phyloP scores from a whole-genome alignment of 2,329 filamentous ascomycete species.

The Aspergillus fructus region DNA sequence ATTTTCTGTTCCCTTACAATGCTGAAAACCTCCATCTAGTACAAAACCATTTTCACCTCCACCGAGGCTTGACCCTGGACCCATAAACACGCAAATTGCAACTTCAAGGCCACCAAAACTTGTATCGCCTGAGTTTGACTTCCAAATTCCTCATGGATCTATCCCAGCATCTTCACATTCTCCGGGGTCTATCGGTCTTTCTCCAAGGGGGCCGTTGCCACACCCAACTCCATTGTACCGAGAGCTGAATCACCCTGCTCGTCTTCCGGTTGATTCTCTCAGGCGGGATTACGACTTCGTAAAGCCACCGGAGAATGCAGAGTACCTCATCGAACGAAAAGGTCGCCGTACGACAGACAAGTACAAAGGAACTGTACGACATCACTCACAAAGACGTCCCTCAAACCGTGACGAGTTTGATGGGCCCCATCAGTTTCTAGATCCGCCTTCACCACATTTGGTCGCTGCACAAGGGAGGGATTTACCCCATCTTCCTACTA shows the following conservation, averaged over 20 bases:
- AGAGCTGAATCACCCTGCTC: slow-evolving; percentile 35
- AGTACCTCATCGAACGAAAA: slow-evolving; percentile 38
- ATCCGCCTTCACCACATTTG: slow-evolving; percentile 68
- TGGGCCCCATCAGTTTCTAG: slow-evolving; percentile 78
- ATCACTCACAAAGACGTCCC: slow-evolving; percentile 61
- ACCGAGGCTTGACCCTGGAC: slow-evolving; percentile 25
- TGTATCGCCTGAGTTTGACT: slow-evolving; percentile 31
- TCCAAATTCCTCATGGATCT: slow-evolving; percentile 30
- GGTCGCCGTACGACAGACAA: slow-evolving; percentile 34
- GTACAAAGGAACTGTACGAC: slow-evolving; percentile 32
- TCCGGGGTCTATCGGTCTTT: slow-evolving; percentile 29
- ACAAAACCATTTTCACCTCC: slow-evolving; percentile 31
- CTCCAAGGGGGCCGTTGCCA: slow-evolving; percentile 31
- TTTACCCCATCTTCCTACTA: slow-evolving; percentile 77
- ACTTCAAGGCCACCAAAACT: slow-evolving; percentile 21
- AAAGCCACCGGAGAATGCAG: slow-evolving; percentile 32
- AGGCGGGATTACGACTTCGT: slow-evolving; percentile 34
- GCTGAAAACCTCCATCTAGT: slow-evolving; percentile 27
- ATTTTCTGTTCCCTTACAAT: slow-evolving; percentile 2
- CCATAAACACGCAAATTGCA: slow-evolving; percentile 28
- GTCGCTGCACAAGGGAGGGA: slow-evolving; percentile 76
- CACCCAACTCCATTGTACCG: slow-evolving; percentile 30
- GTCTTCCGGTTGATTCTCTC: slow-evolving; percentile 30
- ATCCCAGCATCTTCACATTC: slow-evolving; percentile 28
- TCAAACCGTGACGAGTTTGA: slow-evolving; percentile 88